Conservation (phyloP, 331 rosid species). For the Prunus yedoensis region DNA sequence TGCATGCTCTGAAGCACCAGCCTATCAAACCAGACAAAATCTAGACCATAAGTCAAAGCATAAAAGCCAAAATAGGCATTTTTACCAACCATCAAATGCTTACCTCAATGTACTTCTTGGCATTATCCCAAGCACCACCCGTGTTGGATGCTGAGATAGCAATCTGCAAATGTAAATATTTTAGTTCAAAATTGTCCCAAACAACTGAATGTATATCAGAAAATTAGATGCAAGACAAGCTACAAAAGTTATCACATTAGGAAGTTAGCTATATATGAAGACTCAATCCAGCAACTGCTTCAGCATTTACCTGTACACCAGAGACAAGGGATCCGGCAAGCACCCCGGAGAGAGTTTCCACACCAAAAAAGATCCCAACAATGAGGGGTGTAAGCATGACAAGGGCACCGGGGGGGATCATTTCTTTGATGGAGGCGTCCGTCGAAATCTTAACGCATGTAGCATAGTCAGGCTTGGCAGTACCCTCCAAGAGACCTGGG, state of each 20-base stretch:
- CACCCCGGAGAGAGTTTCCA: conserved; percentile 93
- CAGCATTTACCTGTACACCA: conserved; percentile 73
- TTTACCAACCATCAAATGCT: background rate
- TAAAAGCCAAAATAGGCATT: background rate
- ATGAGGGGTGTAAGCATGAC: conserved; percentile 96
- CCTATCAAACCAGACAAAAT: conserved; percentile 40
- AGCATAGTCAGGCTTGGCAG: conserved; percentile 92
- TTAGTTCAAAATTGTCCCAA: background rate
- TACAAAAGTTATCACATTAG: background rate
- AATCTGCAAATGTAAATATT: conserved; percentile 39
- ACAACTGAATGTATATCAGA: background rate
- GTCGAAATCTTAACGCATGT: conserved; percentile 95
- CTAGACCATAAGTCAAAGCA: background rate
- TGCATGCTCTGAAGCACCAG: conserved; percentile 91
- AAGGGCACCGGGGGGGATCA: conserved; percentile 99
- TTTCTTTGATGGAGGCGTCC: conserved; percentile 92
- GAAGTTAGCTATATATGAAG: background rate
- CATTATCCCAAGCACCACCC: conserved; percentile 99
- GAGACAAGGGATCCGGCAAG: conserved; percentile 97
- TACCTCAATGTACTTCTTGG: conserved; percentile 97
- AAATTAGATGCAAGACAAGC: background rate
- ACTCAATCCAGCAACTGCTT: background rate
- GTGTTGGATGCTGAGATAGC: conserved; percentile 99
- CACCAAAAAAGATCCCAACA: conserved; percentile 90
- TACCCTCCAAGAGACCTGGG: conserved; percentile 93